Conservation (phyloP, 2,329 filamentous ascomycete genomes). For the Madurella mycetomatis region DNA sequence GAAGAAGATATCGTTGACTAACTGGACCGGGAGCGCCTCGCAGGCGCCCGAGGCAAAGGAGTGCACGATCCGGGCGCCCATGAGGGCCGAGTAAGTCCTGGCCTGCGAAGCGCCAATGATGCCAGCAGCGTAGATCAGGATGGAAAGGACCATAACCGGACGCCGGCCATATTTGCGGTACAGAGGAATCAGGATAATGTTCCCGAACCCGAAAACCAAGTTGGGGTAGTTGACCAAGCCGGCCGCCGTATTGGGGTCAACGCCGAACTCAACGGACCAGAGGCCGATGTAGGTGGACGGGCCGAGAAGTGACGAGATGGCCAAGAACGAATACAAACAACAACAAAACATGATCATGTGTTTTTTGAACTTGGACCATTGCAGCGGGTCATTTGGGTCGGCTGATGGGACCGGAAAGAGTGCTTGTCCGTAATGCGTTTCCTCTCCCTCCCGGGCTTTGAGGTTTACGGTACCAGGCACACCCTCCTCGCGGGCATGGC, state of each 20-base stretch:
- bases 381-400: constrained; percentile 55
- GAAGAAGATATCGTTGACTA: constrained; percentile 45
- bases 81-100: constrained; percentile 34
- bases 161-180: constrained; percentile 48
- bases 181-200: constrained; percentile 50
- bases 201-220: constrained; percentile 54
- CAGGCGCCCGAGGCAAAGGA: constrained; percentile 41
- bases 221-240: constrained; percentile 57
- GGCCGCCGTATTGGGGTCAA: constrained; percentile 48
- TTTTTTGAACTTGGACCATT: constrained; percentile 55
- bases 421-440: constrained; percentile 54
- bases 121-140: constrained; percentile 37
- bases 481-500: constrained; percentile 53
- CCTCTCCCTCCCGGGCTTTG: constrained; percentile 32
- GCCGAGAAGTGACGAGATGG: constrained; percentile 52
- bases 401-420: constrained; percentile 55
- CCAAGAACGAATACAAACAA: constrained; percentile 54
- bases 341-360: constrained; percentile 51
- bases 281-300: constrained; percentile 55
- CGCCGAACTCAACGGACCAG: constrained; percentile 48
- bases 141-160: constrained; percentile 40
- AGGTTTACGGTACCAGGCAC: constrained; percentile 55
- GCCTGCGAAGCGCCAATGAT: constrained; percentile 37
- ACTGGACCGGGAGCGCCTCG: constrained; percentile 42
- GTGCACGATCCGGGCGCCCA: constrained; percentile 38